Conservation (phyloP, 2,329 filamentous ascomycete species). For the Exophiala calicioides region DNA sequence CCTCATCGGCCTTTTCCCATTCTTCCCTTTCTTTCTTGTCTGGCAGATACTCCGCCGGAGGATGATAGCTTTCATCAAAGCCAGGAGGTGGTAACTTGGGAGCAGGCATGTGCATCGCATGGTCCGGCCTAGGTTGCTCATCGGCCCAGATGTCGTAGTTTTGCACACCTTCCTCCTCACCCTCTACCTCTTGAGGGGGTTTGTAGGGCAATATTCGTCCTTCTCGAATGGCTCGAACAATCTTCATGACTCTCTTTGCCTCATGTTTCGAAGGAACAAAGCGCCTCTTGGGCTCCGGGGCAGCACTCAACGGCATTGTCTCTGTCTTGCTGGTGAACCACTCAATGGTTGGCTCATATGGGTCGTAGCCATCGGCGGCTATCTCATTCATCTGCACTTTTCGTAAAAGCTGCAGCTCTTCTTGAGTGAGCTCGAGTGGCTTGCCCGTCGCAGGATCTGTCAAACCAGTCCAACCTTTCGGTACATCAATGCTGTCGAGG, state of each 20-base stretch:
- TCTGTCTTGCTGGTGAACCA: slow-evolving; percentile 91
- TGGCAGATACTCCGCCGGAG: slow-evolving; percentile 89
- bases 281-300: slow-evolving; percentile 91
- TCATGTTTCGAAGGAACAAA: slow-evolving; percentile 98
- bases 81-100: slow-evolving; percentile 91
- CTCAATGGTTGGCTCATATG: slow-evolving; percentile 89
- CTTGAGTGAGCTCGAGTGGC: slow-evolving; percentile 79
- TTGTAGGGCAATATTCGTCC: slow-evolving; percentile 91
- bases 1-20: slow-evolving; percentile 84
- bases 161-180: slow-evolving; percentile 68
- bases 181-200: slow-evolving; percentile 70
- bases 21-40: slow-evolving; percentile 77
- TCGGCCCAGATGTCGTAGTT: slow-evolving; percentile 95
- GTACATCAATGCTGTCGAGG: slow-evolving; percentile 92
- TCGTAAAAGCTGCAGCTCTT: slow-evolving; percentile 85
- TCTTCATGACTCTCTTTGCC: slow-evolving; percentile 92
- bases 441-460: slow-evolving; percentile 94
- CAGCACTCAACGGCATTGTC: slow-evolving; percentile 90
- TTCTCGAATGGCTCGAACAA: slow-evolving; percentile 92
- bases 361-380: slow-evolving; percentile 84
- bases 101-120: slow-evolving; percentile 91
- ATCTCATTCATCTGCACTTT: slow-evolving; percentile 87
- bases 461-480: slow-evolving; percentile 94
- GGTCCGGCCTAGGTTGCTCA: slow-evolving; percentile 76
- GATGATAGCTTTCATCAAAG: slow-evolving; percentile 95